Evolutionary conservation across 768 basidiomycete genomes (phyloP).

Genomic region (Agaricus bisporus): DNA sequence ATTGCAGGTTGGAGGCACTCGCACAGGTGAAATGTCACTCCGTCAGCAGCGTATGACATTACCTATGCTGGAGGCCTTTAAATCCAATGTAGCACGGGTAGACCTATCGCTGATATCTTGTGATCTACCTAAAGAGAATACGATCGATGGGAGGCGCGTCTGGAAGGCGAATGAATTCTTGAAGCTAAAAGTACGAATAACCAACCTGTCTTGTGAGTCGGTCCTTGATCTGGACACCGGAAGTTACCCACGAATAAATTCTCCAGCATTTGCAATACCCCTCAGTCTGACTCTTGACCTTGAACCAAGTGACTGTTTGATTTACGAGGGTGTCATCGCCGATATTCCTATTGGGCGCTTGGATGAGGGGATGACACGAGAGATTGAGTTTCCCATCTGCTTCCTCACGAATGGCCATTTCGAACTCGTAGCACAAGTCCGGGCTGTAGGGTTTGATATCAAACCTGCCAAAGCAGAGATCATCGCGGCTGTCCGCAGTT

Average conservation of each 20-base stretch:
- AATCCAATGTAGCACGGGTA: constrained; percentile 59
- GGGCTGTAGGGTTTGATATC: constrained; percentile 25
- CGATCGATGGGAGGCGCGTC: constrained; percentile 34
- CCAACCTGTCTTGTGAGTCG: constrained; percentile 63
- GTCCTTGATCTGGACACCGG: not conserved
- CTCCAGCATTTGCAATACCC: constrained; percentile 37
- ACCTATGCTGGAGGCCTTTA: constrained; percentile 74
- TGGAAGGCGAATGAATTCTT: constrained; percentile 59
- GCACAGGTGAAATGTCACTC: constrained; percentile 72
- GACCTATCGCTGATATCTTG: constrained; percentile 41
- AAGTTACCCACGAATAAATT: constrained; percentile 1
- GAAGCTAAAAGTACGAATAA: constrained; percentile 48
- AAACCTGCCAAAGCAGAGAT: constrained; percentile 37
- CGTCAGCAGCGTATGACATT: constrained; percentile 72
- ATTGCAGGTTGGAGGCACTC: constrained; percentile 67
- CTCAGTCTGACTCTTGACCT: constrained; percentile 49
- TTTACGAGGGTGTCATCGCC: constrained; percentile 61
- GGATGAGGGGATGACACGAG: constrained; percentile 42
- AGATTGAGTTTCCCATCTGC: constrained; percentile 54
- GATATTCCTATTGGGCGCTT: constrained; percentile 64
- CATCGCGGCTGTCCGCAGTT: constrained; percentile 20
- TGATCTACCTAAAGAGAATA: constrained; percentile 19
- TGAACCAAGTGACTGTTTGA: constrained; percentile 57
- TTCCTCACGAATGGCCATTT: constrained; percentile 72
- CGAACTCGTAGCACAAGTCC: constrained; percentile 40